Evolutionary conservation across 179 eudicot species (phyloP).

Genomic region (Drosera spatulata): DNA sequence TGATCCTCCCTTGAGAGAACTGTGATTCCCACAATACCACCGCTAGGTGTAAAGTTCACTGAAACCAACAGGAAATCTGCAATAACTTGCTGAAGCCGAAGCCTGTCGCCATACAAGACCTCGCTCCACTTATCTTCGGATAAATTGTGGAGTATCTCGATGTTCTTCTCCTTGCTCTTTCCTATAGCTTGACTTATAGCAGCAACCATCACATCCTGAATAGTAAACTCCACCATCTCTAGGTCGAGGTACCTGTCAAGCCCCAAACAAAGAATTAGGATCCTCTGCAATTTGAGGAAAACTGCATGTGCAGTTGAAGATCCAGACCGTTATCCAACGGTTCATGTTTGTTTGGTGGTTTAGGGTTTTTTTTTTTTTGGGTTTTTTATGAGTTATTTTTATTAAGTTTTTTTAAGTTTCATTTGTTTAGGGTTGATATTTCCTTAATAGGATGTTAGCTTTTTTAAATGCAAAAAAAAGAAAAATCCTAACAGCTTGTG

Average conservation of each 20-base stretch:
- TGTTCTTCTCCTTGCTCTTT: slow-evolving; percentile 63
- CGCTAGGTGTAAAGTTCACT: slow-evolving; percentile 56
- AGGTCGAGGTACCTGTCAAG: slow-evolving; percentile 61
- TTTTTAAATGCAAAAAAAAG: no score
- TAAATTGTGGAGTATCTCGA: slow-evolving; percentile 40
- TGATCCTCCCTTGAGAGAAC: slow-evolving; percentile 47
- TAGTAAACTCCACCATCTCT: slow-evolving; percentile 79
- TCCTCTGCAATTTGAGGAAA: no score
- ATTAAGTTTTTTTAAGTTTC: no score
- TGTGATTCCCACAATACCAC: slow-evolving; percentile 58
- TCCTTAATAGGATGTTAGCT: no score
- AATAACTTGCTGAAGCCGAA: slow-evolving; percentile 83
- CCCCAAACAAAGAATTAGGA: background rate
- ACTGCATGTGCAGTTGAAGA: no score
- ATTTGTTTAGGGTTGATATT: no score
- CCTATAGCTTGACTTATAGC: slow-evolving; percentile 82
- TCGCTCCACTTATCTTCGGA: slow-evolving; percentile 34
- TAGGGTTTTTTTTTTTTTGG: no score
- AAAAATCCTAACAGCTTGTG: no score
- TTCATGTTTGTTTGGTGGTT: no score
- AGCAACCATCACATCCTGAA: slow-evolving; percentile 61
- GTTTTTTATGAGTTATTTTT: no score
- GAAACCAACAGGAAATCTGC: slow-evolving; percentile 74
- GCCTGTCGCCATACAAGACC: slow-evolving; percentile 66
- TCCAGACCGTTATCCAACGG: no score